Conservation (phyloP, 352 stramenopile species). For the Phytopythium delawarense region DNA sequence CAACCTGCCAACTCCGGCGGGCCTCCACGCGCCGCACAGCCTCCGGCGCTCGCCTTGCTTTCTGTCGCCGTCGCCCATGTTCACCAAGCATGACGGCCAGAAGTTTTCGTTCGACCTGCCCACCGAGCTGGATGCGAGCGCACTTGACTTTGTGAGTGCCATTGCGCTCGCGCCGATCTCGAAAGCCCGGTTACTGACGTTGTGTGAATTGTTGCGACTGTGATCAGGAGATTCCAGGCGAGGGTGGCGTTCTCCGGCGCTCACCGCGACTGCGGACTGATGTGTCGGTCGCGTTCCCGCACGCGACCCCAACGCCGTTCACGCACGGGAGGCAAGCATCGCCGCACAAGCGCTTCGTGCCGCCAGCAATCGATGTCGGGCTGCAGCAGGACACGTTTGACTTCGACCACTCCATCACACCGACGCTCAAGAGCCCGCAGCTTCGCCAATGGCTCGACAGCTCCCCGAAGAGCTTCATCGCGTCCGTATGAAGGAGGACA, state of each 20-base stretch:
- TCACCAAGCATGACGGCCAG: constrained; percentile 63
- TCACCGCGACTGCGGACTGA: constrained; percentile 79
- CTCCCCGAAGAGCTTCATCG: constrained; percentile 78
- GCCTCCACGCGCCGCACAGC: constrained; percentile 60
- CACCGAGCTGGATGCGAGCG: constrained; percentile 60
- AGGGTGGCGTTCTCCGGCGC: constrained; percentile 60
- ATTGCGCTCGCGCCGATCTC: neutral
- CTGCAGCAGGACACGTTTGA: constrained; percentile 82
- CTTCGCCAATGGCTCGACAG: constrained; percentile 79
- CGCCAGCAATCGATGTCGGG: constrained; percentile 74
- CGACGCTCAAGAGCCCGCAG: constrained; percentile 85
- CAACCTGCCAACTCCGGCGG: constrained; percentile 60
- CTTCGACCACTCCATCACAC: constrained; percentile 82
- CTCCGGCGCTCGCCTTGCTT: constrained; percentile 74
- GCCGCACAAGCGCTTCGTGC: constrained; percentile 67
- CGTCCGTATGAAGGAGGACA: constrained; percentile 53
- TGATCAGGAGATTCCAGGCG: constrained; percentile 63
- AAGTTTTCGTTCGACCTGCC: constrained; percentile 87
- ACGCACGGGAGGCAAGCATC: constrained; percentile 42
- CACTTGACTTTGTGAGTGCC: constrained; percentile 70
- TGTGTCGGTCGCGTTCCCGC: constrained; percentile 80
- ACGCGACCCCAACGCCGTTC: constrained; percentile 44
- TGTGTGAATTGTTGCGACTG: neutral
- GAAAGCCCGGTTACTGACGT: neutral
- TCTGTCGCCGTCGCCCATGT: constrained; percentile 46